These are phyloP conservation scores for Cutaneotrichosporon daszewskae DNA, from an alignment of 1,284 basidiomycete genomes.

Conservation along the genomic window DNA sequence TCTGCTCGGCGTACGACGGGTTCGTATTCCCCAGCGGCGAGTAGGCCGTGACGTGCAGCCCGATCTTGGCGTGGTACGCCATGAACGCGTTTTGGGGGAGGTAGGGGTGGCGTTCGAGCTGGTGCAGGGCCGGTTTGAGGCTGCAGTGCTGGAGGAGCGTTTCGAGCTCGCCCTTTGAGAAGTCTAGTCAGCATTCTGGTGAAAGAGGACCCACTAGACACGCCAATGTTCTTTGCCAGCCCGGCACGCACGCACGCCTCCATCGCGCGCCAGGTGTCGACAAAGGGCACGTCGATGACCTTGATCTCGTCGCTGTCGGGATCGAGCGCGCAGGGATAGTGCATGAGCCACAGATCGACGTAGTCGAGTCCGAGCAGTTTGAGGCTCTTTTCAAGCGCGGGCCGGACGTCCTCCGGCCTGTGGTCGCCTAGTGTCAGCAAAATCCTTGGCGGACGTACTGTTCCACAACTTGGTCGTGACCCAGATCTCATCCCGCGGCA, in stretches of 20 bases:
- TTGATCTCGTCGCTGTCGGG: conserved; percentile 9
- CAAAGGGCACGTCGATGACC: conserved; percentile 19
- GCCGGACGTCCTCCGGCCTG: conserved; percentile 15
- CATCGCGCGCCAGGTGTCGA: conserved; percentile 25
- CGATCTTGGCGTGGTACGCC: conserved; percentile 44
- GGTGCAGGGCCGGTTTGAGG: conserved; percentile 54
- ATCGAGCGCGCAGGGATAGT: conserved; percentile 37
- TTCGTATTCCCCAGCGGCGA: conserved; percentile 65
- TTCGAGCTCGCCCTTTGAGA: conserved; percentile 17
- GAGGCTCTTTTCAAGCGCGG: conserved; percentile 47
- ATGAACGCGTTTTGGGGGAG: conserved; percentile 71
- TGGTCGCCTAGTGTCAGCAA: conserved; percentile 11
- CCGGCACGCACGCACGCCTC: conserved; percentile 24
- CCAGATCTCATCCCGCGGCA: conserved; percentile 72
- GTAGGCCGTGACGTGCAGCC: conserved; percentile 73
- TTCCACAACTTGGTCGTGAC: conserved; percentile 61
- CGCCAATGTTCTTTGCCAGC: conserved; percentile 18
- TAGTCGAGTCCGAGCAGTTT: conserved; percentile 61
- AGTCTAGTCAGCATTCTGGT: conserved; percentile 9
- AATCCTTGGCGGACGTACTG: neutral
- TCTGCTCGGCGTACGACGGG: conserved; percentile 15
- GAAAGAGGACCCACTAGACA: conserved; percentile 13
- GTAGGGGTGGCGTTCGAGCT: conserved; percentile 72
- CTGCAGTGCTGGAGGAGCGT: conserved; percentile 8
- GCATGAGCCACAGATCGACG: conserved; percentile 72